These are phyloP conservation scores for Xerocomus nothofagi DNA, from an alignment of 1,284 basidiomycete genomes.

Conservation along the genomic window DNA sequence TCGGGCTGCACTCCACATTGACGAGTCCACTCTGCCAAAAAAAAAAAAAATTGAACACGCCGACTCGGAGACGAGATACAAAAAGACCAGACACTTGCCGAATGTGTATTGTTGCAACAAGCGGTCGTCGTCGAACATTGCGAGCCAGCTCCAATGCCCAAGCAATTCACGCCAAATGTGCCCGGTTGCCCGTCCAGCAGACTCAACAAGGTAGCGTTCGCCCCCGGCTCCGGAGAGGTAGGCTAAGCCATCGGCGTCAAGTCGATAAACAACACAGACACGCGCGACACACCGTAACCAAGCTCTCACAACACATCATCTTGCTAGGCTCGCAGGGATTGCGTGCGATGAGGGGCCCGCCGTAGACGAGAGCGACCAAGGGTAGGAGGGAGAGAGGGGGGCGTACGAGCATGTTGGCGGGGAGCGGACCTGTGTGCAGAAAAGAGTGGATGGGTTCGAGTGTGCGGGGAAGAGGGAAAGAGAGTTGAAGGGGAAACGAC, in stretches of 20 bases:
- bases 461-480: slow-evolving; percentile 8
- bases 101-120: slow-evolving; percentile 23
- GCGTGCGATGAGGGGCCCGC: slow-evolving; percentile 24
- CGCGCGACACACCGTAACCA: slow-evolving; percentile 17
- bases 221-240: no score
- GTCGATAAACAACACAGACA: neutral
- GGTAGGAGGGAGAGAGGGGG: slow-evolving; percentile 14
- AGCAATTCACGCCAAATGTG: slow-evolving; percentile 27
- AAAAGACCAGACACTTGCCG: slow-evolving; percentile 8
- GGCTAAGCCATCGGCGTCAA: no score
- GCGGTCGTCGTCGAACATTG: slow-evolving; percentile 20
- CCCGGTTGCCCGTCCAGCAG: slow-evolving; percentile 11
- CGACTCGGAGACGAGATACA: no score
- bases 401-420: slow-evolving; percentile 21
- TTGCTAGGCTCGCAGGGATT: slow-evolving; percentile 27
- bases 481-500: slow-evolving; percentile 5
- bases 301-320: slow-evolving; percentile 23
- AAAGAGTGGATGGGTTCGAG: slow-evolving; percentile 28
- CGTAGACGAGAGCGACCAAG: slow-evolving; percentile 20
- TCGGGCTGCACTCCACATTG: slow-evolving; percentile 28
- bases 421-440: no score
- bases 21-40: slow-evolving; percentile 26
- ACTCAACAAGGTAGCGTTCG: no score
- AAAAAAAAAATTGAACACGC: neutral
- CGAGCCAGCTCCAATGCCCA: slow-evolving; percentile 32